These are phyloP conservation scores for Vanrija pseudolonga DNA, from an alignment of 1,284 basidiomycete genomes.

Conservation along the genomic window DNA sequence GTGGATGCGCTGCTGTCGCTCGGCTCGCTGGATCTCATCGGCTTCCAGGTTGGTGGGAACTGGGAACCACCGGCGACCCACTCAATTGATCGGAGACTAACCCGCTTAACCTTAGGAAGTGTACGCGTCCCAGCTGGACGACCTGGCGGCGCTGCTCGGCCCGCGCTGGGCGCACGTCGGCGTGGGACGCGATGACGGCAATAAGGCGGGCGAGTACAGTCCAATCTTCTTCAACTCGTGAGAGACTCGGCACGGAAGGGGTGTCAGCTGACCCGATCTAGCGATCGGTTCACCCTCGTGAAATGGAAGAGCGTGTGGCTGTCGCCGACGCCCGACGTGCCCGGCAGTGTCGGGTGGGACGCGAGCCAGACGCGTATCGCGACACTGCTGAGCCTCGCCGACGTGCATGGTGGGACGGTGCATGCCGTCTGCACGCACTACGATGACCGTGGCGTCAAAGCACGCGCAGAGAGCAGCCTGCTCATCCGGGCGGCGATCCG, in stretches of 20 bases:
- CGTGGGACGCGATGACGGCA: constrained; percentile 62
- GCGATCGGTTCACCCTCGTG: constrained; percentile 7
- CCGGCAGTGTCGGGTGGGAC: constrained; percentile 46
- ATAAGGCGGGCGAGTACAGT: constrained; percentile 59
- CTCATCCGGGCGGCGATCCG: constrained; percentile 34
- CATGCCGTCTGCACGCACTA: constrained; percentile 49
- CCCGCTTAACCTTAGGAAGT: constrained; percentile 52
- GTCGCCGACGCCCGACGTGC: constrained; percentile 33
- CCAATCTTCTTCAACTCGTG: constrained; percentile 63
- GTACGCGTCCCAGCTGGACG: constrained; percentile 59
- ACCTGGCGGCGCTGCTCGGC: constrained; percentile 59
- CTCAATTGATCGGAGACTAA: not conserved
- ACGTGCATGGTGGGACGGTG: constrained; percentile 12
- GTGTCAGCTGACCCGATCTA: not conserved
- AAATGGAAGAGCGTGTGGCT: constrained; percentile 42
- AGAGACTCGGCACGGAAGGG: constrained; percentile 7
- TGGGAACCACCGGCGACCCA: not conserved
- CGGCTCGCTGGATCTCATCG: constrained; percentile 46
- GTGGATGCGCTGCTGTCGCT: constrained; percentile 32
- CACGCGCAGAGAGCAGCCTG: constrained; percentile 37
- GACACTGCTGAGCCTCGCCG: constrained; percentile 36
- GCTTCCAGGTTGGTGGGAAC: constrained; percentile 37
- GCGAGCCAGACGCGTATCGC: constrained; percentile 45
- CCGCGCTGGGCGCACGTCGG: constrained; percentile 57
- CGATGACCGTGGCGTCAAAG: constrained; percentile 37